Percentiles rank a stretch among this genome's conserved stretches.
Conservation (phyloP, 768 basidiomycete species). For the Macrolepiota dolichaula region DNA sequence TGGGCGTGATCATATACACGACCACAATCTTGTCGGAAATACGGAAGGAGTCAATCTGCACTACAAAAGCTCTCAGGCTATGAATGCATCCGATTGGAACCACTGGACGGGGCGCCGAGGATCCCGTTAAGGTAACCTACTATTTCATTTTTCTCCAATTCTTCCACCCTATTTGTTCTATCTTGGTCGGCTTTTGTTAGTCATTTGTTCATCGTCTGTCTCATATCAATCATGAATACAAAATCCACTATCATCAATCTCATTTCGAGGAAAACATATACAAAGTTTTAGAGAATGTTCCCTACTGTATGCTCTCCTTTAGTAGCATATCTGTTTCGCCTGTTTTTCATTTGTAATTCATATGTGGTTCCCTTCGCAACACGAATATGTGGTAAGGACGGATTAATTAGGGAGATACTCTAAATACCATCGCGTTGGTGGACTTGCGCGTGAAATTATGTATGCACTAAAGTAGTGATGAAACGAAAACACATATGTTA, state of each 20-base stretch:
- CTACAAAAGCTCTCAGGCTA: constrained; percentile 16
- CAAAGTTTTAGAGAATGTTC: neutral
- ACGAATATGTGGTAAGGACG: too few species aligned
- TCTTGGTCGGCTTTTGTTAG: neutral
- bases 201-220: neutral
- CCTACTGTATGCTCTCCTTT: constrained; percentile 2
- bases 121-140: neutral
- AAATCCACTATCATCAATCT: neutral
- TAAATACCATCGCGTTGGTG: neutral
- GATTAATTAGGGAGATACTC: neutral
- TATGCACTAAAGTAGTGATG: neutral
- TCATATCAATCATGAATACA: neutral
- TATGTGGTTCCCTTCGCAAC: neutral
- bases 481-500: neutral
- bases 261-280: neutral
- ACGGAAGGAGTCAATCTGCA: constrained; percentile 18
- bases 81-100: constrained; percentile 26
- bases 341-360: neutral
- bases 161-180: neutral
- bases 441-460: neutral
- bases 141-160: neutral
- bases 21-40: constrained; percentile 12
- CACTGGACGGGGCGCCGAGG: constrained; percentile 36
- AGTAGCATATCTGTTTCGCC: neutral
- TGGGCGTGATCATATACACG: constrained; percentile 5